phyloP scores from a whole-genome alignment of 2,329 filamentous ascomycete species.

The Hyphodiscus sp. region DNA sequence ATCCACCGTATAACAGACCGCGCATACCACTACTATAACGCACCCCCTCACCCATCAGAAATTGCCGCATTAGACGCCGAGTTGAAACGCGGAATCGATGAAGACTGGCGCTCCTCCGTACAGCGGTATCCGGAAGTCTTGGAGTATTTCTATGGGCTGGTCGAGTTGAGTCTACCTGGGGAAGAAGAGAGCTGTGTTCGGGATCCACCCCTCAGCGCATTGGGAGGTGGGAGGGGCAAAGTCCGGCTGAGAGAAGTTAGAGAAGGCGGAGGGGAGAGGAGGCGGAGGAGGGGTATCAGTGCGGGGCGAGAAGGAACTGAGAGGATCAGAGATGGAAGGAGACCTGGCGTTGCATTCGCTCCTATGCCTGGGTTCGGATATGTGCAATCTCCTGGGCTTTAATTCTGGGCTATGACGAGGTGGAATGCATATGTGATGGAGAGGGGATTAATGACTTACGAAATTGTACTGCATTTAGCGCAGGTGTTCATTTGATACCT shows the following conservation, averaged over 20 bases:
- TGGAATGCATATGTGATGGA: background rate
- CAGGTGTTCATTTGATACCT: background rate
- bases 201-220: conserved; percentile 49
- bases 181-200: conserved; percentile 55
- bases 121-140: conserved; percentile 75
- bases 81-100: conserved; percentile 68
- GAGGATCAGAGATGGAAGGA: conserved; percentile 7
- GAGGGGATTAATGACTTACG: background rate
- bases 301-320: conserved; percentile 7
- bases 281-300: conserved; percentile 4
- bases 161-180: conserved; percentile 57
- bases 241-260: conserved; percentile 20
- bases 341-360: conserved; percentile 1
- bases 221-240: conserved; percentile 25
- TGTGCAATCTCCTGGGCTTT: background rate
- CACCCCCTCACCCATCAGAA: conserved; percentile 53
- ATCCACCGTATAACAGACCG: conserved; percentile 50
- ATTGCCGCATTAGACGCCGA: conserved; percentile 57
- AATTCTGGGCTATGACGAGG: background rate
- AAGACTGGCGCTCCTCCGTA: conserved; percentile 71
- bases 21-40: conserved; percentile 51
- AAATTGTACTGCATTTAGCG: background rate
- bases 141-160: conserved; percentile 70
- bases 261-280: conserved; percentile 11
- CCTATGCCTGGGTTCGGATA: conserved; percentile 1